phyloP scores from a whole-genome alignment of 495 filamentous ascomycete species.

The Penicillium cosmopolitanum region DNA sequence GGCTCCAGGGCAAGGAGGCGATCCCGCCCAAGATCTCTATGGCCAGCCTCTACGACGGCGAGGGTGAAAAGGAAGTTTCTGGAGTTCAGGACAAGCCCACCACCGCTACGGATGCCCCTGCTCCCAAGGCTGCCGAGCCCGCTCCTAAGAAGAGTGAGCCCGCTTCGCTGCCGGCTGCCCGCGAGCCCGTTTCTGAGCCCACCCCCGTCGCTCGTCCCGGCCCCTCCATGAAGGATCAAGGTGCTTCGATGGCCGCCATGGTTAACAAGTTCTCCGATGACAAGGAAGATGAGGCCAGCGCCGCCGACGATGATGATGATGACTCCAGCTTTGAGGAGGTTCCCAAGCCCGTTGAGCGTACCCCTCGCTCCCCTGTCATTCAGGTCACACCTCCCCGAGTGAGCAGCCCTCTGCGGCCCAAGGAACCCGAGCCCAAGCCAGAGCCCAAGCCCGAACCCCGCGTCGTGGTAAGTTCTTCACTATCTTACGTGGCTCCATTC shows the following conservation, averaged over 20 bases:
- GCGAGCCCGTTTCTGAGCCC: constrained; percentile 44
- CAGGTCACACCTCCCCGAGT: constrained; percentile 37
- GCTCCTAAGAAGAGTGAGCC: constrained; percentile 57
- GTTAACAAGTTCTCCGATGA: constrained; percentile 84
- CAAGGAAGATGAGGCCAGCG: constrained; percentile 55
- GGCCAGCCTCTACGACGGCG: constrained; percentile 86
- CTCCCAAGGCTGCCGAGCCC: constrained; percentile 48
- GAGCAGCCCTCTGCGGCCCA: constrained; percentile 41
- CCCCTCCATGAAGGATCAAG: constrained; percentile 78
- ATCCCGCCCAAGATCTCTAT: constrained; percentile 90
- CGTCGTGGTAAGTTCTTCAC: constrained; percentile 8
- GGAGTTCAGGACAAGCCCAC: constrained; percentile 69
- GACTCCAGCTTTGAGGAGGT: constrained; percentile 84
- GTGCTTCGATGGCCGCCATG: constrained; percentile 78
- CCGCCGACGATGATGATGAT: constrained; percentile 67
- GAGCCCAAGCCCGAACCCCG: constrained; percentile 19
- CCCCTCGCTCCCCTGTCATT: constrained; percentile 29
- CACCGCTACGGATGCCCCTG: constrained; percentile 41
- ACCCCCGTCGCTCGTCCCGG: constrained; percentile 56
- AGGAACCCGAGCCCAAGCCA: constrained; percentile 35
- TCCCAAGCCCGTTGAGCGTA: constrained; percentile 62
- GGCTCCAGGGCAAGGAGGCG: constrained; percentile 81
- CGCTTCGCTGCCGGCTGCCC: constrained; percentile 31
- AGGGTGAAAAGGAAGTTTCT: constrained; percentile 70
- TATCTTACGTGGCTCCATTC: not conserved